These are phyloP conservation scores for Penicillium sp. DNA, from an alignment of 2,329 filamentous ascomycete species.

Conservation along the genomic window DNA sequence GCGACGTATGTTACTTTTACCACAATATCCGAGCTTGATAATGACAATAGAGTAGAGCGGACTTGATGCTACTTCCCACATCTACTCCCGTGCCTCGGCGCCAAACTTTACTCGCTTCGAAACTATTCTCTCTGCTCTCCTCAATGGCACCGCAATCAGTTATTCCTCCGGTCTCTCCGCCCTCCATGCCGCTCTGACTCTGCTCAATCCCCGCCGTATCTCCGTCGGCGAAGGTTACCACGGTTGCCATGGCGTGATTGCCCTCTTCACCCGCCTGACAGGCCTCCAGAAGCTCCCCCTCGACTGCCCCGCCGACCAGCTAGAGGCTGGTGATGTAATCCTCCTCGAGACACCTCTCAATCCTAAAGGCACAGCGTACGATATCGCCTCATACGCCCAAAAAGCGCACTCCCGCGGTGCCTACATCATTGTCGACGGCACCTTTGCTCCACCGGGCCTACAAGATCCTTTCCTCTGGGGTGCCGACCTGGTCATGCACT, in stretches of 20 bases:
- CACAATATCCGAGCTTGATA: not conserved
- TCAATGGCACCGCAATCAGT: slow-evolving; percentile 65
- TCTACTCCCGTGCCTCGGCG: slow-evolving; percentile 79
- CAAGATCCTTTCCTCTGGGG: slow-evolving; percentile 81
- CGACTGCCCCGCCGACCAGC: slow-evolving; percentile 62
- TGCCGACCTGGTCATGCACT: slow-evolving; percentile 87
- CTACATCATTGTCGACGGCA: slow-evolving; percentile 80
- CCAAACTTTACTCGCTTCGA: slow-evolving; percentile 86
- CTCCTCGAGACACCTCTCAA: slow-evolving; percentile 94
- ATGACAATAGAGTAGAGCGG: slow-evolving; percentile 15
- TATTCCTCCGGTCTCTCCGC: slow-evolving; percentile 85
- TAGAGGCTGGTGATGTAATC: slow-evolving; percentile 77
- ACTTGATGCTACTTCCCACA: slow-evolving; percentile 50
- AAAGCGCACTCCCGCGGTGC: slow-evolving; percentile 72
- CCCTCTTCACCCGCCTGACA: slow-evolving; percentile 70
- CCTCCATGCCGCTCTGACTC: slow-evolving; percentile 84
- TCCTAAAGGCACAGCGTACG: slow-evolving; percentile 76
- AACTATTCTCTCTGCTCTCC: slow-evolving; percentile 70
- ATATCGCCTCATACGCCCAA: slow-evolving; percentile 69
- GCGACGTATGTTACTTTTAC: slow-evolving; percentile 50
- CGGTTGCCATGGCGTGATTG: slow-evolving; percentile 84
- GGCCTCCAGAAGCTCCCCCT: slow-evolving; percentile 72
- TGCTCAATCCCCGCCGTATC: slow-evolving; percentile 77
- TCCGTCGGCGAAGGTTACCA: slow-evolving; percentile 87
- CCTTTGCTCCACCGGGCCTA: slow-evolving; percentile 86